phyloP scores from a whole-genome alignment of 352 stramenopile genomes.

The Aphanomyces cochlioides region DNA sequence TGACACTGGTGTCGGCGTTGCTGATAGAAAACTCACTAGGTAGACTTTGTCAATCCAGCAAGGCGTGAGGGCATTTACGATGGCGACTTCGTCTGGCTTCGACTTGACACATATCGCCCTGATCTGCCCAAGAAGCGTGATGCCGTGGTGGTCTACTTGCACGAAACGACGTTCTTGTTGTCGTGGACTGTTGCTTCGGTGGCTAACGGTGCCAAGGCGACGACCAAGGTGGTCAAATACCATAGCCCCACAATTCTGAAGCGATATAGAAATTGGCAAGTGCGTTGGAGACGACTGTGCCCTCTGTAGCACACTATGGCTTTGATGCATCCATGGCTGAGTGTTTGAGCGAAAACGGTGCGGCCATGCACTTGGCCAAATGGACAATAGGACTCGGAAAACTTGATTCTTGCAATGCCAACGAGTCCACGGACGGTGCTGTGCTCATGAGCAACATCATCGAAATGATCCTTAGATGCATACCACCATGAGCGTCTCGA shows the following conservation, averaged over 20 bases:
- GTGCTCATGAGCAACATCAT: too few relatives aligned
- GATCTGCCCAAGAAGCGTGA: conserved; percentile 1
- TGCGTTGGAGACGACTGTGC: conserved; percentile 1
- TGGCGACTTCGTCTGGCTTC: conserved; percentile 15
- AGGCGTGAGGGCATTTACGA: background rate
- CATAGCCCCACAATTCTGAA: too few relatives aligned
- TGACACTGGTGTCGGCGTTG: background rate
- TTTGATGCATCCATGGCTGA: conserved; percentile 22
- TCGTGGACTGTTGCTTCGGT: background rate
- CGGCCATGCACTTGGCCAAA: conserved; percentile 13
- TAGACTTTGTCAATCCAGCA: conserved; percentile 18
- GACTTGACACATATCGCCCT: background rate
- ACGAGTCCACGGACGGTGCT: background rate
- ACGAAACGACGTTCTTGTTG: conserved; percentile 7
- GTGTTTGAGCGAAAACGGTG: background rate
- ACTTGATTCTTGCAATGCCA: background rate
- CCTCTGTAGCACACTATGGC: conserved; percentile 13
- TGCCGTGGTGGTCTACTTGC: background rate
- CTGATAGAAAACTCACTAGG: background rate
- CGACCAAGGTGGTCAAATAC: background rate
- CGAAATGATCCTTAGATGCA: too few relatives aligned
- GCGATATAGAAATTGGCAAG: background rate
- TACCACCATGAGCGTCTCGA: too few relatives aligned
- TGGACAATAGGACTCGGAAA: conserved; percentile 1
- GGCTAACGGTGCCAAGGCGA: background rate